Conservation (phyloP, 345 rosid genomes). For the Brassica napus region DNA sequence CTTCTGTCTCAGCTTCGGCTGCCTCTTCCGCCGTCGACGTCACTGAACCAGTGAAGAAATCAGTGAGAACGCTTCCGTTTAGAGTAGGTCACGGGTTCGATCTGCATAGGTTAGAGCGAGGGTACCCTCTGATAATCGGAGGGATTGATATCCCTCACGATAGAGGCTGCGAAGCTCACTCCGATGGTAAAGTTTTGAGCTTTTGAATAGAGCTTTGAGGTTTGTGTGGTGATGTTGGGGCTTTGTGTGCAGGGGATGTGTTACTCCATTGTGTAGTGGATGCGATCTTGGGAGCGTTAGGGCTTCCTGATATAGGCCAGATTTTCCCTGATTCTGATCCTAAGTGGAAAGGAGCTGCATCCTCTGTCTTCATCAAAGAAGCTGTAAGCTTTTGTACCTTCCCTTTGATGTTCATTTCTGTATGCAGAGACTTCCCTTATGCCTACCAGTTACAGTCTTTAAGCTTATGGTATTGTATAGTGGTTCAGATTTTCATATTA, state of each 20-base stretch:
- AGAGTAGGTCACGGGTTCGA: constrained; percentile 96
- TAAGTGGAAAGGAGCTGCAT: constrained; percentile 94
- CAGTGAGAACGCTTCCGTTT: constrained; percentile 67
- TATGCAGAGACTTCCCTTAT: background rate
- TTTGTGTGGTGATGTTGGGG: constrained; percentile 9
- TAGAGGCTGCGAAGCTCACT: constrained; percentile 98
- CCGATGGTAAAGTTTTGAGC: constrained; percentile 64
- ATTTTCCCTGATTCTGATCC: constrained; percentile 94
- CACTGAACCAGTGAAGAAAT: constrained; percentile 45
- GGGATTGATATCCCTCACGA: constrained; percentile 93
- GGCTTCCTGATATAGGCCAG: constrained; percentile 98
- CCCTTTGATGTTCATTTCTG: background rate
- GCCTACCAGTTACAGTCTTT: background rate
- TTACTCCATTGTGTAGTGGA: constrained; percentile 96
- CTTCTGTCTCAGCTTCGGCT: constrained; percentile 41
- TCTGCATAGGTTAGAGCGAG: constrained; percentile 90
- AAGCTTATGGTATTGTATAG: background rate
- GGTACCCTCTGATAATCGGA: constrained; percentile 91
- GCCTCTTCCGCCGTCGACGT: constrained; percentile 51
- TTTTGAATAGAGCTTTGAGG: background rate
- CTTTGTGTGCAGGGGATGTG: constrained; percentile 83
- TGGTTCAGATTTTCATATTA: no score
- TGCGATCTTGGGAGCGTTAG: constrained; percentile 94
- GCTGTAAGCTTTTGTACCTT: constrained; percentile 62
- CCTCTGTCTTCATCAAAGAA: constrained; percentile 87